Percentiles rank a stretch among this genome's conserved stretches.
phyloP scores from a whole-genome alignment of 176 grass and related monocot species.

The Eleusine indica region DNA sequence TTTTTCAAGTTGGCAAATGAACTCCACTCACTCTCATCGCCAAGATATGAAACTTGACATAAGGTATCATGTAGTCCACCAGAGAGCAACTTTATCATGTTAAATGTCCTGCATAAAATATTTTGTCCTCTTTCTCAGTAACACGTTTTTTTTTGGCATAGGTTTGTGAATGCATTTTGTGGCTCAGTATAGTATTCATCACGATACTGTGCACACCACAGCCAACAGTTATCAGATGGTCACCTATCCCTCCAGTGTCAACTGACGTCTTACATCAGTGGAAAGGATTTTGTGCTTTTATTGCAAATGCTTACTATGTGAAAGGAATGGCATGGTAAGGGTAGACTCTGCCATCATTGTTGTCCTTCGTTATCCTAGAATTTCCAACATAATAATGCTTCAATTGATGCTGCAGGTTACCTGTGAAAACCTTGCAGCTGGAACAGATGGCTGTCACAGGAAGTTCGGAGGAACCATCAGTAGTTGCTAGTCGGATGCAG shows the following conservation, averaged over 20 bases:
- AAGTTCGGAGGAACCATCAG: slow-evolving; percentile 73
- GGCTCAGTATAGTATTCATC: slow-evolving; percentile 95
- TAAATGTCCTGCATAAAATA: neutral
- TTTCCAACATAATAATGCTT: neutral
- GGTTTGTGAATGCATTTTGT: slow-evolving; percentile 84
- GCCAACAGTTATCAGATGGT: slow-evolving; percentile 91
- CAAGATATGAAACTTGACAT: slow-evolving; percentile 36
- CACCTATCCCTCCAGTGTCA: slow-evolving; percentile 74
- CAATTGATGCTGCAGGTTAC: slow-evolving; percentile 65
- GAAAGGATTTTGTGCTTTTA: slow-evolving; percentile 96
- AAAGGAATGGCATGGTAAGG: slow-evolving; percentile 97
- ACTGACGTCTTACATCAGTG: slow-evolving; percentile 81
- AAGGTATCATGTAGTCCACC: slow-evolving; percentile 25
- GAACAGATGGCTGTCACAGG: slow-evolving; percentile 93
- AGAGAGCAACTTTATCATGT: slow-evolving; percentile 20
- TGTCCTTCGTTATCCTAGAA: neutral
- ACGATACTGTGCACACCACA: slow-evolving; percentile 95
- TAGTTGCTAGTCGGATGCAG: slow-evolving; percentile 93
- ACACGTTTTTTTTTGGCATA: slow-evolving; percentile 20
- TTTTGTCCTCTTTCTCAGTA: neutral
- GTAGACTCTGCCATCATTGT: neutral
- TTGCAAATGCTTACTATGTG: slow-evolving; percentile 89
- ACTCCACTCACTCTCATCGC: slow-evolving; percentile 29
- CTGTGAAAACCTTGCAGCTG: slow-evolving; percentile 89
- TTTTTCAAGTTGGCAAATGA: slow-evolving; percentile 11